Percentiles rank a stretch among this genome's conserved stretches.
Evolutionary conservation across 2,329 filamentous ascomycete genomes (phyloP).

Genomic region (Beauveria caledonica): DNA sequence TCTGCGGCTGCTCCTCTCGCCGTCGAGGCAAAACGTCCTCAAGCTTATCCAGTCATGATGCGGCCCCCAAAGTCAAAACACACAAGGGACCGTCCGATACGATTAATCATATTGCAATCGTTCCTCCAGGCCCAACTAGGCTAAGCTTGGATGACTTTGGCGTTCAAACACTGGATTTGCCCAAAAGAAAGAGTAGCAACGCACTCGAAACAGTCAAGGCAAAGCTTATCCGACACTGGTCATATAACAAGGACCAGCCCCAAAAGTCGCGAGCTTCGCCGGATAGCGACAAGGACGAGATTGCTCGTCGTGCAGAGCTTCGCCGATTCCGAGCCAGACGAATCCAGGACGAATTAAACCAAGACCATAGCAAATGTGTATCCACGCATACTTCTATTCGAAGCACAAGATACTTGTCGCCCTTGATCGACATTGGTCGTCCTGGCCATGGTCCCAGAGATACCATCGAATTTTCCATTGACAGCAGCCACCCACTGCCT

Average conservation of each 20-base stretch:
- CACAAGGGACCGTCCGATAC: not conserved
- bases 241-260: conserved; percentile 33
- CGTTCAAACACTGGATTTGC: conserved; percentile 26
- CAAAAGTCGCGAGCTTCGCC: conserved; percentile 33
- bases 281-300: conserved; percentile 42
- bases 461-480: conserved; percentile 38
- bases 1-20: conserved; percentile 3
- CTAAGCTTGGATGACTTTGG: conserved; percentile 32
- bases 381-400: conserved; percentile 20
- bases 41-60: not conserved
- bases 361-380: conserved; percentile 32
- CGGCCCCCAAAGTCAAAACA: not conserved
- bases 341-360: conserved; percentile 50
- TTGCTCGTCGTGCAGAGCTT: conserved; percentile 47
- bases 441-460: conserved; percentile 38
- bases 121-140: conserved; percentile 19
- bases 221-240: conserved; percentile 37
- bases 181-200: conserved; percentile 26
- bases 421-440: conserved; percentile 21
- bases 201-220: conserved; percentile 38
- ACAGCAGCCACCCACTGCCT: not conserved
- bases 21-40: not conserved
- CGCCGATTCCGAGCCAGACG: conserved; percentile 46
- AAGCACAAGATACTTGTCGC: conserved; percentile 18
- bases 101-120: not conserved